Evolutionary conservation across 2,329 filamentous ascomycete genomes (phyloP).

Genomic region (Macrophomina pseudophaseolina): DNA sequence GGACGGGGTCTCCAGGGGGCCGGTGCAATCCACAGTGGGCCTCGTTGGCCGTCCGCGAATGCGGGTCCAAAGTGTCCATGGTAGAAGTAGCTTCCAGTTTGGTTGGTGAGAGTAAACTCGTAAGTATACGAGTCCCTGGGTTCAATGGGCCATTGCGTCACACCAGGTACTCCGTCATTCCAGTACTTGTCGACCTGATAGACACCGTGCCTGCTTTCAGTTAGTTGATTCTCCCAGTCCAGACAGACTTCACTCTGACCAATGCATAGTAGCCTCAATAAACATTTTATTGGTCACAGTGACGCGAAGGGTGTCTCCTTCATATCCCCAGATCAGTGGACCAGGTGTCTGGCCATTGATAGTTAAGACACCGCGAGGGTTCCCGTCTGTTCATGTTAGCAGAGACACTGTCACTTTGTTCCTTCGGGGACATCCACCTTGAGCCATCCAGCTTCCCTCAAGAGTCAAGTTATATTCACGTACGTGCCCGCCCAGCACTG

Average conservation of each 20-base stretch:
- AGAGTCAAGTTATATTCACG: constrained; percentile 31
- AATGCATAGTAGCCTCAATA: constrained; percentile 57
- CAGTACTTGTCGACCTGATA: constrained; percentile 61
- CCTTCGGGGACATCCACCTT: constrained; percentile 1
- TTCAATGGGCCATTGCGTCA: constrained; percentile 59
- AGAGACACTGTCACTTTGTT: neutral
- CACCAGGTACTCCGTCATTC: constrained; percentile 65
- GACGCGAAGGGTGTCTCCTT: constrained; percentile 34
- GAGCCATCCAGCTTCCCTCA: constrained; percentile 27
- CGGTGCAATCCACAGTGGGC: constrained; percentile 57
- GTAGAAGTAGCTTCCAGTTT: constrained; percentile 66
- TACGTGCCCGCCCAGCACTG: constrained; percentile 16
- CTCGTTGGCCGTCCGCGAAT: constrained; percentile 65
- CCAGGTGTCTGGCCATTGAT: constrained; percentile 52
- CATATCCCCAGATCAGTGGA: constrained; percentile 42
- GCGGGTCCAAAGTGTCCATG: constrained; percentile 63
- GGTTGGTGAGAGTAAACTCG: constrained; percentile 57
- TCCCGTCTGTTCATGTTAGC: constrained; percentile 27
- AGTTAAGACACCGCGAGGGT: constrained; percentile 26
- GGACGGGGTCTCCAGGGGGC: constrained; percentile 49
- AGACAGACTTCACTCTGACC: constrained; percentile 46
- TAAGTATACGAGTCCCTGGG: constrained; percentile 58
- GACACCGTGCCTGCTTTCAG: constrained; percentile 41
- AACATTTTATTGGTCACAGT: constrained; percentile 55
- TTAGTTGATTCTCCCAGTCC: neutral